Base-by-base conservation (phyloP, 1,284 basidiomycete species). In the Xerocomus nothofagi region DNA sequence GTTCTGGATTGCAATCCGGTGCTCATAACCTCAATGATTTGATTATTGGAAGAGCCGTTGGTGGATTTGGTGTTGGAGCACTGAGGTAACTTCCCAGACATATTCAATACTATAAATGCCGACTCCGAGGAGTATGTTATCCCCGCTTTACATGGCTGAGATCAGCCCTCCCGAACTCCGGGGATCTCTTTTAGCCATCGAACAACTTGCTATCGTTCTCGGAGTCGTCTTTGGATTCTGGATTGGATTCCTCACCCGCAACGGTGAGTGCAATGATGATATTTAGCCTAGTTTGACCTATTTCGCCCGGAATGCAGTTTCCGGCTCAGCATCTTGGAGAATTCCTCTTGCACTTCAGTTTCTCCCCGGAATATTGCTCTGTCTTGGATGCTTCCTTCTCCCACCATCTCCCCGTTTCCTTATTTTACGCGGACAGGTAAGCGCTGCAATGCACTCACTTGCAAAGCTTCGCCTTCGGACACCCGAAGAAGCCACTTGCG, bases 211-310 rank as follows among this genome's bases (percentile, higher is more conserved):
- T 20, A 91, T 91, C 48, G 87, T 90, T 12, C 67, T 86, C 0
- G 88, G 88, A 3, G 86, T 88, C 10, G 85, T 90, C 0, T 67
- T 88, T 11, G 87, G 88, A 3, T 92, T 91, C 60, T 92, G 90
- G 89, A 77, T 81, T 6, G 88, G 88, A 0, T 92, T 87, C 61
- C 65, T 79, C 40, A 91, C 88, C 1, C 79, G 88, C 20, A 68
- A 76, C 30, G 67, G 86, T 86, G 59, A 36, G 81, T 70, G 6
- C 4, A 18, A 18, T 32, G 5, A 27, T 29, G 29, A 26, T 44
- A 47, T 39, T 30, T 41, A n/a, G 15, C 24, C 20, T 41, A 15
- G 26, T 27, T 39, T 51, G 30, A 50, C 32, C 23, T 26, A 18
- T 37, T 39, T 42, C 11, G 2, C 34, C 9, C 30, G 33, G 23